Percentiles rank a stretch among this genome's conserved stretches.
Evolutionary conservation across 805 yeast species (phyloP).

Genomic region (Candida awuae): DNA sequence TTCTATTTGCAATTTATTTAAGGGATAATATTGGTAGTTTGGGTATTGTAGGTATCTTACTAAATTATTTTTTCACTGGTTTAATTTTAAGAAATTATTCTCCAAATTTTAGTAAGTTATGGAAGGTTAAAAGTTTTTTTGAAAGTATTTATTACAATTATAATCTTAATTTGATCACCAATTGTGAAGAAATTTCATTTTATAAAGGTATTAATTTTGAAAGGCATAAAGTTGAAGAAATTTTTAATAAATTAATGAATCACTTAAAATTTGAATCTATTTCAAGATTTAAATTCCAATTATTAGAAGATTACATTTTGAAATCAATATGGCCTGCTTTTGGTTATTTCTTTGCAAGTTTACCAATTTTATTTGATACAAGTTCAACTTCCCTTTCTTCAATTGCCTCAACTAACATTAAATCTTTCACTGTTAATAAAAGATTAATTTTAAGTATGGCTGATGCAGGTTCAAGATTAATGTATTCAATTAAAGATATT

Average conservation of each 20-base stretch:
- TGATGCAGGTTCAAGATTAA: conserved; percentile 89
- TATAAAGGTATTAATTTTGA: conserved; percentile 84
- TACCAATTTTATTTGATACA: conserved; percentile 66
- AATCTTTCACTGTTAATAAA: conserved; percentile 83
- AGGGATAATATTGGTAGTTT: conserved; percentile 78
- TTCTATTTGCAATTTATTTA: conserved; percentile 75
- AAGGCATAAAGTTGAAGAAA: conserved; percentile 50
- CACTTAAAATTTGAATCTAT: conserved; percentile 31
- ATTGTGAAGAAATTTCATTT: conserved; percentile 90
- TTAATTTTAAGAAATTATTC: conserved; percentile 61
- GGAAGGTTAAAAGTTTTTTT: conserved; percentile 63
- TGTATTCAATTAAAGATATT: conserved; percentile 89
- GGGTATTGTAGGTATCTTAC: conserved; percentile 76
- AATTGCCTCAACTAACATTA: conserved; percentile 45
- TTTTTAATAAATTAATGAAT: conserved; percentile 45
- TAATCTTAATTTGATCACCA: conserved; percentile 75
- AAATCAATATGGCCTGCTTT: conserved; percentile 93
- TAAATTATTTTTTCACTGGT: conserved; percentile 77
- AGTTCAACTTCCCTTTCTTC: conserved; percentile 14
- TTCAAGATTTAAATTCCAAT: conserved; percentile 61
- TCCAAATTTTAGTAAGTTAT: conserved; percentile 77
- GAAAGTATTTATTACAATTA: conserved; percentile 88
- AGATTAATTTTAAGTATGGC: conserved; percentile 84
- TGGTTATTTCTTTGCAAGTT: conserved; percentile 85
- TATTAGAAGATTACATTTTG: conserved; percentile 77